phyloP scores from a whole-genome alignment of 495 filamentous ascomycete genomes.

The Talaromyces wortmannii region DNA sequence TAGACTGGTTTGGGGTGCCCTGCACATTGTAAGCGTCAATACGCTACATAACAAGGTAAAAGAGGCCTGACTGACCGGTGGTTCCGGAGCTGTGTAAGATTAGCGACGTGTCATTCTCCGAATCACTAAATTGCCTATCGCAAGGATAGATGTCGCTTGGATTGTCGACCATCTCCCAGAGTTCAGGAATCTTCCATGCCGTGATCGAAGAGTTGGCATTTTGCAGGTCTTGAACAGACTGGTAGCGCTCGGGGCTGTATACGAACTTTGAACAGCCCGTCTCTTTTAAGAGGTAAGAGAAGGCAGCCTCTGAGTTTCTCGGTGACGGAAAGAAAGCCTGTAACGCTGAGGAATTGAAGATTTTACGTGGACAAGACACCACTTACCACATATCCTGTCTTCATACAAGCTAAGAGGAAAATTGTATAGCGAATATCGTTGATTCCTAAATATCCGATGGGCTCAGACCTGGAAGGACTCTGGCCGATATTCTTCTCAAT shows the following conservation, averaged over 20 bases:
- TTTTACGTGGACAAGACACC: too few species aligned
- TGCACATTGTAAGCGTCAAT: background rate
- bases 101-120: constrained; percentile 33
- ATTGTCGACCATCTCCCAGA: constrained; percentile 16
- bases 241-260: constrained; percentile 12
- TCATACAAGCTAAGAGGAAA: constrained; percentile 21
- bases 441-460: constrained; percentile 24
- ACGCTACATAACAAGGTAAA: background rate
- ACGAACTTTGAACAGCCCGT: constrained; percentile 28
- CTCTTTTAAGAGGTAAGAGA: constrained; percentile 26
- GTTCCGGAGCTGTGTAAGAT: constrained; percentile 57
- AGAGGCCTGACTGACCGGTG: constrained; percentile 27
- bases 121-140: constrained; percentile 23
- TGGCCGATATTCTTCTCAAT: constrained; percentile 28
- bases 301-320: constrained; percentile 37
- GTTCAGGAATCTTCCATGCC: constrained; percentile 14
- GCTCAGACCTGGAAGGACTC: constrained; percentile 6
- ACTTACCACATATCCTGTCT: constrained; percentile 12
- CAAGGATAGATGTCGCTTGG: constrained; percentile 17
- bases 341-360: background rate
- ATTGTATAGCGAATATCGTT: constrained; percentile 19
- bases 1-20: constrained; percentile 45
- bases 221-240: constrained; percentile 16
- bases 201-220: constrained; percentile 9
- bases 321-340: constrained; percentile 30